A percentile compares a stretch with the other conserved stretches of the same genome.
Evolutionary conservation across 2,329 filamentous ascomycete species (phyloP).

Genomic region (Fusarium sacchari): DNA sequence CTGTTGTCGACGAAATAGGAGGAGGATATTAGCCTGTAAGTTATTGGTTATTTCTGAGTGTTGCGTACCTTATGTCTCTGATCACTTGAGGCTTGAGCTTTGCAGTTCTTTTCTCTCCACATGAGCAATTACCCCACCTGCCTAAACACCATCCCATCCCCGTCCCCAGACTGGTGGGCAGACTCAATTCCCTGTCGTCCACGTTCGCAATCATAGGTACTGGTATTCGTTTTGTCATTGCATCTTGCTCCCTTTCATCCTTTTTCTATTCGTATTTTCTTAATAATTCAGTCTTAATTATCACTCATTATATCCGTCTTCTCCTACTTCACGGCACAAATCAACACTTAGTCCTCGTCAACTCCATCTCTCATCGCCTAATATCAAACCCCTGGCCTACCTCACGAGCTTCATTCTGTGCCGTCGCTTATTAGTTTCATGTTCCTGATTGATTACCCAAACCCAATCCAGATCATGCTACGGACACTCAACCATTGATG

Average conservation of each 20-base stretch:
- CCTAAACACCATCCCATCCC: conserved; percentile 33
- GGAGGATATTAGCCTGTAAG: not conserved
- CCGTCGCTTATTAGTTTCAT: conserved; percentile 30
- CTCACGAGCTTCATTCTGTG: not conserved
- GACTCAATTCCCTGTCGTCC: conserved; percentile 10
- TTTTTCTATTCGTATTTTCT: not conserved
- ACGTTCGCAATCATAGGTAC: conserved; percentile 6
- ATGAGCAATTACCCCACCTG: conserved; percentile 31
- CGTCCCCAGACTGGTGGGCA: conserved; percentile 21
- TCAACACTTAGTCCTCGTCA: not conserved
- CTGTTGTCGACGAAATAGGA: not conserved
- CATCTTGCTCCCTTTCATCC: not conserved
- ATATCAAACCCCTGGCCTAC: not conserved
- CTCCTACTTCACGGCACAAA: not conserved
- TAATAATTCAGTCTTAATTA: not conserved
- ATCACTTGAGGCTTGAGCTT: conserved; percentile 37
- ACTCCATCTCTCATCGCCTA: not conserved
- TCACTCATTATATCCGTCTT: not conserved
- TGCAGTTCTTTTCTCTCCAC: conserved; percentile 32
- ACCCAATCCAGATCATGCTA: conserved; percentile 33
- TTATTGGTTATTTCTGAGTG: not conserved
- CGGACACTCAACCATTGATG: conserved; percentile 33
- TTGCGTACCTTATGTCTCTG: conserved; percentile 1
- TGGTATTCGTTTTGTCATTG: conserved; percentile 14
- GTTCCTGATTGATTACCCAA: conserved; percentile 27